Percentiles rank a stretch among this genome's conserved stretches.
Evolutionary conservation across 2,329 filamentous ascomycete species (phyloP).

Genomic region (Colletotrichum horii): DNA sequence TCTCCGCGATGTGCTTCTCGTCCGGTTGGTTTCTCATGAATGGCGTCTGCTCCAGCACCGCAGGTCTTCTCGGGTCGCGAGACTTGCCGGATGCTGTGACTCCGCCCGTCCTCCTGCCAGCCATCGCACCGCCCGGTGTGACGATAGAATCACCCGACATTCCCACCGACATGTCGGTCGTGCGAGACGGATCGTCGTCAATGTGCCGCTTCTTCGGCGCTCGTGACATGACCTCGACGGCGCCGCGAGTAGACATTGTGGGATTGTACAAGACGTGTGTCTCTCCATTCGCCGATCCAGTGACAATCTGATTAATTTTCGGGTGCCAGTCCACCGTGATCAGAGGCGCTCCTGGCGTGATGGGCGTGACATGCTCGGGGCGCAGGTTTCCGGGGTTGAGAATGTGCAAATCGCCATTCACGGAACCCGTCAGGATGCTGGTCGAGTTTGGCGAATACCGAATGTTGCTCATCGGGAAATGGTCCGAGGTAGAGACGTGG

Average conservation of each 20-base stretch:
- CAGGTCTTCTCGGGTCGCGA: conserved; percentile 81
- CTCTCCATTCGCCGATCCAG: conserved; percentile 89
- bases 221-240: conserved; percentile 87
- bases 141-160: conserved; percentile 85
- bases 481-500: conserved; percentile 81
- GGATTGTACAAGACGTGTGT: conserved; percentile 92
- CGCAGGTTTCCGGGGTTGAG: conserved; percentile 90
- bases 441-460: conserved; percentile 84
- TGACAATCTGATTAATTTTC: conserved; percentile 95
- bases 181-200: conserved; percentile 88
- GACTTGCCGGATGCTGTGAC: conserved; percentile 79
- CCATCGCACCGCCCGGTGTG: conserved; percentile 65
- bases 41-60: conserved; percentile 83
- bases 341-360: conserved; percentile 84
- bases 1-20: conserved; percentile 84
- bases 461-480: conserved; percentile 87
- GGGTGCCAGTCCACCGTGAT: conserved; percentile 91
- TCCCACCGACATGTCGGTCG: conserved; percentile 81
- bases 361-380: conserved; percentile 82
- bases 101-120: conserved; percentile 63
- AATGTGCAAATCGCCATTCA: conserved; percentile 86
- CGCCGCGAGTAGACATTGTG: conserved; percentile 79
- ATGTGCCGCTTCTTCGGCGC: conserved; percentile 95
- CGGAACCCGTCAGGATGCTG: conserved; percentile 88
- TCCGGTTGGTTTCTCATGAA: conserved; percentile 92